Conservation (phyloP, 2,329 filamentous ascomycete genomes). For the Aspergillus ruber region DNA sequence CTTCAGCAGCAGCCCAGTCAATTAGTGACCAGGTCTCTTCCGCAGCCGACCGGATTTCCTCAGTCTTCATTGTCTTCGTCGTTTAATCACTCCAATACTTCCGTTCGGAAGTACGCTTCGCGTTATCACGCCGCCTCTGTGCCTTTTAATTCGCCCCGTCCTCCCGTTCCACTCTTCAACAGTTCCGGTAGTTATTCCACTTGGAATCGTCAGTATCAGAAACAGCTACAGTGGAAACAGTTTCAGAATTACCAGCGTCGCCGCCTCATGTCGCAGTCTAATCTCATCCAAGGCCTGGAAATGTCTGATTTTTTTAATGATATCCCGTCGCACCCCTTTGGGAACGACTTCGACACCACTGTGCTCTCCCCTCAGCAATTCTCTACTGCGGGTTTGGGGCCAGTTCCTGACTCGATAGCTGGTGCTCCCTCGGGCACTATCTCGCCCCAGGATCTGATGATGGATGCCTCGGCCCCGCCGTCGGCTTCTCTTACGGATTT, state of each 20-base stretch:
- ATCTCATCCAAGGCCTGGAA: constrained; percentile 32
- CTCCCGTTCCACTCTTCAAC: constrained; percentile 36
- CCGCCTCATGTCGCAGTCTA: constrained; percentile 36
- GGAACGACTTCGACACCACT: constrained; percentile 17
- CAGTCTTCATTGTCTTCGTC: constrained; percentile 18
- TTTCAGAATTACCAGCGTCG: constrained; percentile 22
- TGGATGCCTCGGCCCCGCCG: constrained; percentile 71
- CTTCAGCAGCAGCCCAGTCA: constrained; percentile 31
- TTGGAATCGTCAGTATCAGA: constrained; percentile 14
- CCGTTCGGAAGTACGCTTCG: constrained; percentile 24
- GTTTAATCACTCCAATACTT: constrained; percentile 31
- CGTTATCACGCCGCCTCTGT: constrained; percentile 33
- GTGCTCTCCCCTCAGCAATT: constrained; percentile 22
- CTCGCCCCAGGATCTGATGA: constrained; percentile 73
- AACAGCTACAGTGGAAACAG: constrained; percentile 24
- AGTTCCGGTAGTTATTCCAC: constrained; percentile 17
- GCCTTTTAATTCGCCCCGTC: constrained; percentile 35
- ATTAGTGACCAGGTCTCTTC: constrained; percentile 33
- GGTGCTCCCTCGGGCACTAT: constrained; percentile 54
- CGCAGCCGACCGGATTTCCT: constrained; percentile 33
- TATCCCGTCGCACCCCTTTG: constrained; percentile 20
- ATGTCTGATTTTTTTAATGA: constrained; percentile 23
- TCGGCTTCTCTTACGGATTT: constrained; percentile 75
- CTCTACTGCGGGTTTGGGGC: constrained; percentile 30
- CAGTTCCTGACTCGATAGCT: constrained; percentile 39